phyloP scores from a whole-genome alignment of 345 rosid genomes.

The Rhodamnia rubescens region DNA sequence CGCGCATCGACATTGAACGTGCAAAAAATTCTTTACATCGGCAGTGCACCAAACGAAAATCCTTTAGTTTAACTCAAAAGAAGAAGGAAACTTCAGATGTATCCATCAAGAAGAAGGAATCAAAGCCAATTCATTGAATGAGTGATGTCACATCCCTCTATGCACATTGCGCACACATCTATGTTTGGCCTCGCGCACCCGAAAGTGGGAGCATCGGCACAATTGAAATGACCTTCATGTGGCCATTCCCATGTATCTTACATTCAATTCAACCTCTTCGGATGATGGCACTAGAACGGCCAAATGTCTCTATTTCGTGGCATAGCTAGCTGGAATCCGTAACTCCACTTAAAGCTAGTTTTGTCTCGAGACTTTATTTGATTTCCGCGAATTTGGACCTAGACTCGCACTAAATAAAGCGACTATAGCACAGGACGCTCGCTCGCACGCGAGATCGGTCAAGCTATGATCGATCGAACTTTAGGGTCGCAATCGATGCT shows the following conservation, averaged over 20 bases:
- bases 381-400: not conserved
- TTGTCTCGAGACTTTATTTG: not conserved
- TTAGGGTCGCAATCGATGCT: not conserved
- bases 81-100: not conserved
- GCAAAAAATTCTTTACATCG: not conserved
- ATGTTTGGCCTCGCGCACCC: not conserved
- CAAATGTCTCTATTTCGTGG: not conserved
- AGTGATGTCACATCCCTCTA: not conserved
- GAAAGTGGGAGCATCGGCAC: not conserved
- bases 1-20: not conserved
- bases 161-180: not conserved
- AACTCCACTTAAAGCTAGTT: not conserved
- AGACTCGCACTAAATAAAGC: not conserved
- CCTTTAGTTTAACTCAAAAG: not conserved
- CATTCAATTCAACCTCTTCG: not conserved
- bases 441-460: not conserved
- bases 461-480: not conserved
- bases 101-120: not conserved
- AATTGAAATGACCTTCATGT: not conserved
- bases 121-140: not conserved
- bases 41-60: not conserved
- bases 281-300: not conserved
- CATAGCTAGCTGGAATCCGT: not conserved
- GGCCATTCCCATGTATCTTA: not conserved
- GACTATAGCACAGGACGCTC: not conserved